Evolutionary conservation across 73 alveolate species (phyloP), one percentile per base, ranked within the genome.

Genomic region (Symbiodinium natans): DNA sequence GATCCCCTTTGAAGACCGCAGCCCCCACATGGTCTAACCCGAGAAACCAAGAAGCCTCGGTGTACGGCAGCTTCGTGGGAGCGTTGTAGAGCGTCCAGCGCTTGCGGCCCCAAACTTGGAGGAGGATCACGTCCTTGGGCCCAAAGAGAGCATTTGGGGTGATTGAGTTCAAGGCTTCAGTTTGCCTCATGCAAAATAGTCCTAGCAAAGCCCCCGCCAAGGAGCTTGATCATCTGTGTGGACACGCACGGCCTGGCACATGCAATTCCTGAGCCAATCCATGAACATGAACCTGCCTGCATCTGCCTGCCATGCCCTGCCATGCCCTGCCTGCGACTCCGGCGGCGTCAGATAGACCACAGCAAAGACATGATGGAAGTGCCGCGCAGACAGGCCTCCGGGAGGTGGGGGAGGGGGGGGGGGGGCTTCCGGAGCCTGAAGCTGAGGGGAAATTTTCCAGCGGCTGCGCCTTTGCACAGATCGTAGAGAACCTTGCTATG

Each of bases 61-160:
- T 88, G 85, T 88, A 88, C 31, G 95, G 95, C 71, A 88, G 71
- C 40, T 56, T 82, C 31, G 95, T 88, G 41, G 95, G 95, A 34
- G 95, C 83, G 43, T 88, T 88, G 86, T 88, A 88, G 43, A 88
- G 68, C 38, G 74, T 88, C 95, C 95, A 88, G 33, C 41, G 84
- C 85, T 88, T 88, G 95, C 95, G 54, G 29, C 95, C 95, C 95
- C 95, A 88, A 38, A 88, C 95, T 25, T 88, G 95, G 21, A 88
- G 86, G 15, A 88, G 95, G 38, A 88, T 88, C 40, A 88, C 95
- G 41, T 88, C 95, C 41, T 52, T 29, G 71, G 68, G 29, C 23
- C 31, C 23, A 23, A 52, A 43, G 11, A 10, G 71, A 0, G n/a
- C 23, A 19, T 21, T 21, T 2, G 9, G 59, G 59, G 59, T 21